phyloP scores from a whole-genome alignment of 768 basidiomycete genomes.

The Strobilomyces dryophilus region DNA sequence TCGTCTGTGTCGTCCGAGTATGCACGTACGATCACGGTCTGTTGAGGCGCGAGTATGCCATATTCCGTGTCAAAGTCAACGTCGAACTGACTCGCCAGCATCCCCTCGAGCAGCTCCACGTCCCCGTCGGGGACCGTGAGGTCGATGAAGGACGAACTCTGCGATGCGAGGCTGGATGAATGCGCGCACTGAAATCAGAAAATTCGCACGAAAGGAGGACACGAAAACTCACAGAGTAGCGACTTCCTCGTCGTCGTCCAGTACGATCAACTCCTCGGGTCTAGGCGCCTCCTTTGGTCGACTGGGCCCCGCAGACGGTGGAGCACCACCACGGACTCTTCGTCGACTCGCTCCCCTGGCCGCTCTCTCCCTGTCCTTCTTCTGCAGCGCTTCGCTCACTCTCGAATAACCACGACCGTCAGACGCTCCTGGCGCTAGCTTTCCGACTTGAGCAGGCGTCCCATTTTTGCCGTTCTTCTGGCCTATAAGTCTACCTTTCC shows the following conservation, averaged over 20 bases:
- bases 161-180: conserved; percentile 16
- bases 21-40: conserved; percentile 80
- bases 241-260: conserved; percentile 37
- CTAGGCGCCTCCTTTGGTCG: conserved; percentile 9
- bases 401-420: conserved; percentile 17
- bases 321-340: conserved; percentile 72
- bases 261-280: conserved; percentile 7
- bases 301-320: conserved; percentile 14
- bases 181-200: background rate
- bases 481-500: conserved; percentile 55
- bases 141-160: conserved; percentile 14
- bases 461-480: conserved; percentile 23
- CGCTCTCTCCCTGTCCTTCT: conserved; percentile 65
- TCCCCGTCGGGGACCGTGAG: conserved; percentile 17
- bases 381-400: conserved; percentile 71
- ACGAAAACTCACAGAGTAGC: conserved; percentile 50
- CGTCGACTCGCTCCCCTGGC: conserved; percentile 62
- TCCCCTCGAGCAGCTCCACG: conserved; percentile 20
- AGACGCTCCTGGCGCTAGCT: conserved; percentile 12
- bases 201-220: background rate
- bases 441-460: background rate
- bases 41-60: conserved; percentile 71
- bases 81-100: conserved; percentile 34
- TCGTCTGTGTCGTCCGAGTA: conserved; percentile 95
- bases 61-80: conserved; percentile 73